Evolutionary conservation across 1,284 basidiomycete genomes (phyloP).

Genomic region (Phlebopus sp.): DNA sequence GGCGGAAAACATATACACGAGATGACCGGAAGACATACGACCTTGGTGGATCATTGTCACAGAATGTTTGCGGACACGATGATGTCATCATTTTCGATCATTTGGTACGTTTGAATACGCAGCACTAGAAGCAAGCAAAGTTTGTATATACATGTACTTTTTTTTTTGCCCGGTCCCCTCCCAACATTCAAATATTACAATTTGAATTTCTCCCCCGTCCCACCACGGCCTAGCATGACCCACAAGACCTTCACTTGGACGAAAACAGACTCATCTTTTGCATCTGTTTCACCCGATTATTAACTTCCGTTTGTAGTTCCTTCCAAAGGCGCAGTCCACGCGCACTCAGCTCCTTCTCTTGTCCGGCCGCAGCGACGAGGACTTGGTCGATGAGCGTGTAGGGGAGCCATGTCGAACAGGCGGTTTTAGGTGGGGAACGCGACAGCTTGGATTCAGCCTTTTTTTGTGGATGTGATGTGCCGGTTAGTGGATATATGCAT

Average conservation of each 20-base stretch:
- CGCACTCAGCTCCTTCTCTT: conserved; percentile 45
- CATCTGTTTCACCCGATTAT: conserved; percentile 59
- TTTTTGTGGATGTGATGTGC: too few species aligned
- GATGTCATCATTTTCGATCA: too few species aligned
- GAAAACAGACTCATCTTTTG: conserved; percentile 48
- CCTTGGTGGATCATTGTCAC: too few species aligned
- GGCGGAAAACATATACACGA: too few species aligned
- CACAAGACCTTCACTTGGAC: conserved; percentile 14
- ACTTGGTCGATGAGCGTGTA: conserved; percentile 89
- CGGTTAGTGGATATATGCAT: too few species aligned
- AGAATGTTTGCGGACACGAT: too few species aligned
- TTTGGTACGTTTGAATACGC: too few species aligned
- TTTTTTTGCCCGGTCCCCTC: neutral
- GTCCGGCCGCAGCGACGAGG: conserved; percentile 60
- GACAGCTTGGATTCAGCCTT: conserved; percentile 61
- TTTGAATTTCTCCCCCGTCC: too few species aligned
- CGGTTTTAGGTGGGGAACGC: conserved; percentile 52
- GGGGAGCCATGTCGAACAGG: conserved; percentile 72
- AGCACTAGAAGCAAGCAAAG: too few species aligned
- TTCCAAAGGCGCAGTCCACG: conserved; percentile 40
- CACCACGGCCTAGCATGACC: neutral
- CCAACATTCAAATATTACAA: too few species aligned
- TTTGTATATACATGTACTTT: neutral
- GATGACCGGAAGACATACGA: too few species aligned
- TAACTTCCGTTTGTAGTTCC: conserved; percentile 55